phyloP scores from a whole-genome alignment of 306 rosid species.

The Dryas drummondii region DNA sequence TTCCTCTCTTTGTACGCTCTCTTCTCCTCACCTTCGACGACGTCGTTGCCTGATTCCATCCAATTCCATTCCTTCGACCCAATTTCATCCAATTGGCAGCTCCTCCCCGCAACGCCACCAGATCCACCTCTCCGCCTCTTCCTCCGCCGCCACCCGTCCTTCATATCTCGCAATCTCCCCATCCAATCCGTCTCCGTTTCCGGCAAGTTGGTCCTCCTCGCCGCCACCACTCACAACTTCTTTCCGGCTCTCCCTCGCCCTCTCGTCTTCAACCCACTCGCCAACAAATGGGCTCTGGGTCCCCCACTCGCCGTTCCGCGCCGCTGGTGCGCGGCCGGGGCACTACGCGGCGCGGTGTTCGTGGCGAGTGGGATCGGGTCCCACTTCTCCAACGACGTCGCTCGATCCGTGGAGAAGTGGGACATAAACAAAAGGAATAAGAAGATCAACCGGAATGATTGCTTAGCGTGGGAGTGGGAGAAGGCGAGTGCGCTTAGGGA shows the following conservation, averaged over 20 bases:
- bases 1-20: constrained; percentile 66
- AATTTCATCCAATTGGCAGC: constrained; percentile 45
- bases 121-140: constrained; percentile 46
- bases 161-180: constrained; percentile 71
- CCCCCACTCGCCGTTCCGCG: constrained; percentile 55
- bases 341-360: constrained; percentile 32
- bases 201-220: constrained; percentile 59
- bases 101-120: constrained; percentile 48
- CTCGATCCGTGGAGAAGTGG: constrained; percentile 57
- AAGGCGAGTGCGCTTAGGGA: constrained; percentile 41
- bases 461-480: constrained; percentile 44
- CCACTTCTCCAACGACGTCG: constrained; percentile 53
- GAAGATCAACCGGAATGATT: too few species aligned
- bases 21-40: constrained; percentile 12
- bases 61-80: constrained; percentile 60
- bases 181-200: constrained; percentile 58
- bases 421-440: constrained; percentile 5
- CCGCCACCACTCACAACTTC: constrained; percentile 61
- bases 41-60: constrained; percentile 19
- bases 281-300: constrained; percentile 43
- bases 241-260: constrained; percentile 68
- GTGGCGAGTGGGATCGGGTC: constrained; percentile 80
- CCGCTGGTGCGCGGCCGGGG: constrained; percentile 81
- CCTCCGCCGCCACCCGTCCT: constrained; percentile 79
- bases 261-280: constrained; percentile 50